Evolutionary conservation across 2,329 filamentous ascomycete genomes (phyloP), one percentile per base, ranked within the genome.

Genomic region (Colletotrichum sp.): DNA sequence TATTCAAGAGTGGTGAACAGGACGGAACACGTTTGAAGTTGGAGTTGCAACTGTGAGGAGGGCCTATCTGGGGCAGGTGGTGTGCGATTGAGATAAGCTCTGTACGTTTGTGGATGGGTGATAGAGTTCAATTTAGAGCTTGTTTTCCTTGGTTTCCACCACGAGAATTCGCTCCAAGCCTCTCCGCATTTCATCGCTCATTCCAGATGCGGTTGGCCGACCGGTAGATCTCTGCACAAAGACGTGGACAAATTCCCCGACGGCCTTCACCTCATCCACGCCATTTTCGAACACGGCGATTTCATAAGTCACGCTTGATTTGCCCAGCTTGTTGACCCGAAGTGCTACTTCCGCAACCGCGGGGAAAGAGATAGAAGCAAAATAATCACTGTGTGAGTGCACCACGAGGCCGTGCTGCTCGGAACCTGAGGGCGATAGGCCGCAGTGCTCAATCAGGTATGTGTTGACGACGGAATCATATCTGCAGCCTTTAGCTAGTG

Each of bases 401-500:
- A 96, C 96, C 63, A 97, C 95, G 31, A 98, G 89, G 27, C 94
- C 95, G 77, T 97, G 94, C 78, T 96, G 92, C 4, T 90, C 81
- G 4, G 93, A 93, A 7, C 89, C 90, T 11, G 90, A 89, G 6
- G 95, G 96, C 76, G 93, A 85, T 66, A 97, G 90, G 15, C 90
- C 90, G 82, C 95, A 97, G 79, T 94, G 87, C 66, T 93, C 87
- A 75, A 98, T 95, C 21, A 98, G 90, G 82, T 97, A 98, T 63
- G 93, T 90, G 83, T 98, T 98, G 81, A 98, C 92, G 72, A 98
- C 91, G 2, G 94, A 96, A 85, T 98, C 96, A 82, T 98, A 97
- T 70, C 91, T 93, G 72, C 75, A 63, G 67, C 55, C 12, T 51
- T 75, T 69, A 68, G 36, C 16, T 34, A n/a, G 9, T 29, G 29